Conservation (phyloP, 805 yeast genomes). For the Kuraishia piskuri region DNA sequence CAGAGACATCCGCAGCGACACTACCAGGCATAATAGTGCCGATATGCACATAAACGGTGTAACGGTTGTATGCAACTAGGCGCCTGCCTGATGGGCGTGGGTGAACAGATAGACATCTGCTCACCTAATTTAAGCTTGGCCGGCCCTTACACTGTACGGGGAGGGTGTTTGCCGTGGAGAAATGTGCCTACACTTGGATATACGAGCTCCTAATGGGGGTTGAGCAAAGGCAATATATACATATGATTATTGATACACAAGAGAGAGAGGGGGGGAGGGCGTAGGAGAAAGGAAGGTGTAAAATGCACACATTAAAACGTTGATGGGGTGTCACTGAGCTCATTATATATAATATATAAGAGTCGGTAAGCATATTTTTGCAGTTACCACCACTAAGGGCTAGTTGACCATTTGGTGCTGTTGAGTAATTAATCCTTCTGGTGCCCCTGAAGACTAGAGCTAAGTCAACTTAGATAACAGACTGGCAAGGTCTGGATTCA, state of each 20-base stretch:
- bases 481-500: conserved; percentile 9
- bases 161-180: no score
- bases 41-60: background rate
- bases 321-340: no score
- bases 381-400: no score
- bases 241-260: background rate
- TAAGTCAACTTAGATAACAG: conserved; percentile 9
- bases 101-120: background rate
- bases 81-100: background rate
- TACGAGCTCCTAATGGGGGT: no score
- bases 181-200: no score
- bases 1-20: background rate
- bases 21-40: background rate
- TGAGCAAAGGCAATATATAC: no score
- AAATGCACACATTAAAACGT: background rate
- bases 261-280: background rate
- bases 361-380: no score
- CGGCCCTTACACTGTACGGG: no score
- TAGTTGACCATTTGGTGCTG: no score
- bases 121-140: no score
- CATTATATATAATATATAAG: no score
- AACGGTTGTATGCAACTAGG: background rate
- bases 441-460: background rate
- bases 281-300: background rate
- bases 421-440: no score